phyloP scores from a whole-genome alignment of 805 yeast genomes.

The Myxozyma sirexii region DNA sequence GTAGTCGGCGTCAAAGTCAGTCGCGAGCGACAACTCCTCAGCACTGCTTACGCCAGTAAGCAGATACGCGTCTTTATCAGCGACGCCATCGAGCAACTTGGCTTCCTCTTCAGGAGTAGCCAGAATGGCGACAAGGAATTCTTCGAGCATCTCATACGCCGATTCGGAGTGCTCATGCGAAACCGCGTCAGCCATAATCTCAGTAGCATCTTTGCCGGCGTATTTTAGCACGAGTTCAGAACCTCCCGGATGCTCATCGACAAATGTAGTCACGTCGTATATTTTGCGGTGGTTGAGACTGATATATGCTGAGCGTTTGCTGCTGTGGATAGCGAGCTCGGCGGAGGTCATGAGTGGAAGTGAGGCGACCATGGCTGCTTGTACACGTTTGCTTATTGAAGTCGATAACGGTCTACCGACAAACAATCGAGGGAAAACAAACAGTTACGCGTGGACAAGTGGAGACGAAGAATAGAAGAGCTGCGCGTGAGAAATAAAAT shows the following conservation, averaged over 20 bases:
- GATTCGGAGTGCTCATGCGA: constrained; percentile 81
- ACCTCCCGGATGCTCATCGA: constrained; percentile 76
- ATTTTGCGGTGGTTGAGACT: constrained; percentile 73
- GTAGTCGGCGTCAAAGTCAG: constrained; percentile 74
- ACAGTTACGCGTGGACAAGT: no score
- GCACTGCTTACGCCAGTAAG: constrained; percentile 63
- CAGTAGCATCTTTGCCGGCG: constrained; percentile 53
- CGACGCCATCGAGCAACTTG: constrained; percentile 59
- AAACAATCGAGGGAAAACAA: no score
- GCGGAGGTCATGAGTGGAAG: constrained; percentile 64
- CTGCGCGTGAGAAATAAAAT: no score
- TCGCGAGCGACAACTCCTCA: constrained; percentile 71
- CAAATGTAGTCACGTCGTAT: constrained; percentile 75
- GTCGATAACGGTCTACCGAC: no score
- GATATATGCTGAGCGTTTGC: constrained; percentile 60
- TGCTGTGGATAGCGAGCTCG: constrained; percentile 58
- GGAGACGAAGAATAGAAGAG: no score
- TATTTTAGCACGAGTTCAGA: constrained; percentile 52
- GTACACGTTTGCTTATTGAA: not conserved
- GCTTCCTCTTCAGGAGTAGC: constrained; percentile 79
- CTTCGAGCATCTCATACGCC: constrained; percentile 85
- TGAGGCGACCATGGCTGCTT: constrained; percentile 28
- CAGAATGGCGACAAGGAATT: constrained; percentile 77
- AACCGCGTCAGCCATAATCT: constrained; percentile 69
- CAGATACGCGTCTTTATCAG: constrained; percentile 39